phyloP scores from a whole-genome alignment of 306 rosid genomes.

The Gynostemma pentaphyllum region DNA sequence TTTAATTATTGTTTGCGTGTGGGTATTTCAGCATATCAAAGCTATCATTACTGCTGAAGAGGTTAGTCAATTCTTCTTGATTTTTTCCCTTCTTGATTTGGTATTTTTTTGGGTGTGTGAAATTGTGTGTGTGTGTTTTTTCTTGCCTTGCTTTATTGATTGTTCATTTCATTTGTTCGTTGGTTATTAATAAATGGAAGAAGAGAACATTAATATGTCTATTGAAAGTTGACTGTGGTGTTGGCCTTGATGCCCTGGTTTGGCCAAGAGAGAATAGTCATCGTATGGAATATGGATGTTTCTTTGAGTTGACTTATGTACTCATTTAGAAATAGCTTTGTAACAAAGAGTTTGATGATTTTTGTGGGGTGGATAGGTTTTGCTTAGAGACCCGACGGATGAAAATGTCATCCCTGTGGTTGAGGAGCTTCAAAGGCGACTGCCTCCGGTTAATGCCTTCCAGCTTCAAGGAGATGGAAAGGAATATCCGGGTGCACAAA shows the following conservation, averaged over 20 bases:
- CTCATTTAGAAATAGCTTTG: neutral
- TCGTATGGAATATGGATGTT: neutral
- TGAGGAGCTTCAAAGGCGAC: constrained; percentile 73
- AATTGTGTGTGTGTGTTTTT: too few species aligned
- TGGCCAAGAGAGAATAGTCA: neutral
- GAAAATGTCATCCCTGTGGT: constrained; percentile 80
- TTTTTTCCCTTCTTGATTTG: neutral
- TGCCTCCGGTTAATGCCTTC: constrained; percentile 36
- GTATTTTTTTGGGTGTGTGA: neutral
- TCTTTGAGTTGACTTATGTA: neutral
- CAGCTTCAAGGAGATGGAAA: constrained; percentile 23
- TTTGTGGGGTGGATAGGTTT: constrained; percentile 33
- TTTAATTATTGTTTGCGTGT: constrained; percentile 12
- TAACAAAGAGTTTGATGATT: neutral
- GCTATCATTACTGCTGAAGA: constrained; percentile 95
- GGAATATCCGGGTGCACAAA: constrained; percentile 30
- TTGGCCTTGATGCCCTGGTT: neutral
- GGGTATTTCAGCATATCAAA: constrained; percentile 70
- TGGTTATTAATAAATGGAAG: neutral
- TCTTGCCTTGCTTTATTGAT: too few species aligned
- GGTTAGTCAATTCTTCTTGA: constrained; percentile 34
- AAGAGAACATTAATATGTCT: neutral
- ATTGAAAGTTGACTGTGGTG: neutral
- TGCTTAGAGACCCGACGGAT: constrained; percentile 75
- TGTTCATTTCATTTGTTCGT: neutral